Base-by-base conservation (phyloP, 768 basidiomycete genomes). In the Suillus weaverae region DNA sequence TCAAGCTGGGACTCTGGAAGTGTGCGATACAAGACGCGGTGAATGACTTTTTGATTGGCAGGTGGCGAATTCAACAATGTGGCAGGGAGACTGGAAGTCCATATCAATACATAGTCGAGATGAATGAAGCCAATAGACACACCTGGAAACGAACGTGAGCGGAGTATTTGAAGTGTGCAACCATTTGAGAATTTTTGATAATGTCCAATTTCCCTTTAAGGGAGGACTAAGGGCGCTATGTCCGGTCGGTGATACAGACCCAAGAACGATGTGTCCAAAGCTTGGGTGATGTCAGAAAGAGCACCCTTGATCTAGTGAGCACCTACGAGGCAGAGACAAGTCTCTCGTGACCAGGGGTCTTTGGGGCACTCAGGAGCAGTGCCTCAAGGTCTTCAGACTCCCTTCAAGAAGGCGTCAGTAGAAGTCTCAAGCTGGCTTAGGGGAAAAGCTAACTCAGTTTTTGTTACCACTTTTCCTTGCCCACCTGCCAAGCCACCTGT, bases 241-340 rank as follows among this genome's bases (percentile, higher is more conserved):
- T 60, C 77, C 74, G 44, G 74, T 75, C 39, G 71, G 62, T n/a
- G 76, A 69, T 9, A 72, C 63, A 3, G 81, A 75, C 14, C 78
- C 76, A 61, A 88, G 73, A n/a, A 91, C 76, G 16, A 89, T 62
- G 70, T 91, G 88, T 0, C 90, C 90, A 41, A 86, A 71, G 38
- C 89, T 91, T 60, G 51, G 51, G 32, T 26, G 30, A 30, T 38
- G 64, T 63, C 22, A 70, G 46, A 67, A 41, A 43, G 3, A 20
- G 10, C 26, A 5, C 30, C 57, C 16, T 59, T 32, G 18, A 35
- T 48, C 38, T 59, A 59, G 38, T 48, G 14, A 56, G 14, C 62
- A 72, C 78, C 56, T 74, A 84, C 83, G 79, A 82, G 33, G 84
- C 84, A 5, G 74, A 74, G 35, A 84, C 62, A 26, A 67, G 66